phyloP scores from a whole-genome alignment of 2,329 filamentous ascomycete species.

The Lecanicillium sp. region DNA sequence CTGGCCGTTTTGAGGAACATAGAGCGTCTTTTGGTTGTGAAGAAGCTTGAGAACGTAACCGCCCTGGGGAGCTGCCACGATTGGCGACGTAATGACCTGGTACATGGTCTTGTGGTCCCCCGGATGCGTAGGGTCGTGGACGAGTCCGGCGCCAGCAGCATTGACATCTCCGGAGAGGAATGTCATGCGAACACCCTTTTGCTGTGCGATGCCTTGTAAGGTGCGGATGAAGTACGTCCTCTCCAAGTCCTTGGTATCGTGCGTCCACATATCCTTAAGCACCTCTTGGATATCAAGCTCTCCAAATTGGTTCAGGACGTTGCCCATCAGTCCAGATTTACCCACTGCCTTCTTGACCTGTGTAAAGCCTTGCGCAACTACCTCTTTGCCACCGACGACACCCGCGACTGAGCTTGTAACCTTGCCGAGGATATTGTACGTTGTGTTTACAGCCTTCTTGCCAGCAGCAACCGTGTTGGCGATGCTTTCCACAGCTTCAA shows the following conservation, averaged over 20 bases:
- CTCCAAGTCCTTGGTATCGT: conserved; percentile 95
- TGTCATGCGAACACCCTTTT: conserved; percentile 94
- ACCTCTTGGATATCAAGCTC: conserved; percentile 94
- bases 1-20: conserved; percentile 83
- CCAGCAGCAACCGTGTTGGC: conserved; percentile 88
- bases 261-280: conserved; percentile 94
- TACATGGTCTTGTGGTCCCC: conserved; percentile 99
- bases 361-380: conserved; percentile 87
- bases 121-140: conserved; percentile 89
- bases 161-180: conserved; percentile 95
- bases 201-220: conserved; percentile 87
- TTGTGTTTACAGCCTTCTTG: conserved; percentile 93
- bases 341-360: conserved; percentile 95
- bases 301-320: conserved; percentile 91
- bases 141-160: conserved; percentile 81
- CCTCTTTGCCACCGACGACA: conserved; percentile 88
- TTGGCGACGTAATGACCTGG: conserved; percentile 87
- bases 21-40: conserved; percentile 90
- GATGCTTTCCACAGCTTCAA: conserved; percentile 87
- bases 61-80: conserved; percentile 82
- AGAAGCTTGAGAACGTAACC: conserved; percentile 87
- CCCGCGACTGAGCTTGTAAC: conserved; percentile 92
- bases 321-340: conserved; percentile 92
- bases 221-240: conserved; percentile 94
- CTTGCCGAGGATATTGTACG: conserved; percentile 93